Percentiles rank a stretch among this genome's conserved stretches.
phyloP scores from a whole-genome alignment of 371 early-diverging fungal species.

The Massospora cicadina region DNA sequence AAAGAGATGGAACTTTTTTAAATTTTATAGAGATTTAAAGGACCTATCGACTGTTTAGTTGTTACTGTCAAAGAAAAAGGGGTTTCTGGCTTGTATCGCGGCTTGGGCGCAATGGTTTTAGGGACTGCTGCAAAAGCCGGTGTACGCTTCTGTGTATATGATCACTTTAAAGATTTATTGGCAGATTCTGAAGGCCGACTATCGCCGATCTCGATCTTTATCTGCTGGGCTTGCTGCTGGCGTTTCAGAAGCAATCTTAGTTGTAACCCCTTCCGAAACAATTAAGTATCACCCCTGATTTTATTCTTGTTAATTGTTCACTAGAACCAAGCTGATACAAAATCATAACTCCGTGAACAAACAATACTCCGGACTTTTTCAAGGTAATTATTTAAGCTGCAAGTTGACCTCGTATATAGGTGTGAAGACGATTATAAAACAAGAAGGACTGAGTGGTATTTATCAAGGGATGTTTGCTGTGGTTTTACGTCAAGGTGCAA shows the following conservation, averaged over 20 bases:
- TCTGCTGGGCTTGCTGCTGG: conserved; percentile 79
- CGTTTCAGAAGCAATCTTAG: conserved; percentile 63
- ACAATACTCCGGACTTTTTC: conserved; percentile 56
- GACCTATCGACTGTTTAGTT: conserved; percentile 66
- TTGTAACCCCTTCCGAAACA: conserved; percentile 81
- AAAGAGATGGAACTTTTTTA: neutral
- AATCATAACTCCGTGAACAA: conserved; percentile 45
- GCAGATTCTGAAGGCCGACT: conserved; percentile 50
- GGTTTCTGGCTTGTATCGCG: conserved; percentile 51
- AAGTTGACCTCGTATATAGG: conserved; percentile 14
- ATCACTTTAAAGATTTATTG: conserved; percentile 52
- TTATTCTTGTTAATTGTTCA: neutral
- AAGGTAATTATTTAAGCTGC: conserved; percentile 30
- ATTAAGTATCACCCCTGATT: conserved; percentile 45
- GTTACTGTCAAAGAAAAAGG: conserved; percentile 39
- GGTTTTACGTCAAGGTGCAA: conserved; percentile 81
- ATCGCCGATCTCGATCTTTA: conserved; percentile 38
- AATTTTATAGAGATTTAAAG: conserved; percentile 30
- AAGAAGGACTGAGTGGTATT: conserved; percentile 66
- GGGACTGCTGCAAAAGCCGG: conserved; percentile 84
- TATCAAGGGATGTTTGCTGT: conserved; percentile 81
- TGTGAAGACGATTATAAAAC: conserved; percentile 32
- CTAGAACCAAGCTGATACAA: conserved; percentile 66
- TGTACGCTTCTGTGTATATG: conserved; percentile 77
- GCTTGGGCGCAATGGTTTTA: conserved; percentile 66